Base-by-base conservation (phyloP, 2,329 filamentous ascomycete genomes). In the Apiospora arundinis region DNA sequence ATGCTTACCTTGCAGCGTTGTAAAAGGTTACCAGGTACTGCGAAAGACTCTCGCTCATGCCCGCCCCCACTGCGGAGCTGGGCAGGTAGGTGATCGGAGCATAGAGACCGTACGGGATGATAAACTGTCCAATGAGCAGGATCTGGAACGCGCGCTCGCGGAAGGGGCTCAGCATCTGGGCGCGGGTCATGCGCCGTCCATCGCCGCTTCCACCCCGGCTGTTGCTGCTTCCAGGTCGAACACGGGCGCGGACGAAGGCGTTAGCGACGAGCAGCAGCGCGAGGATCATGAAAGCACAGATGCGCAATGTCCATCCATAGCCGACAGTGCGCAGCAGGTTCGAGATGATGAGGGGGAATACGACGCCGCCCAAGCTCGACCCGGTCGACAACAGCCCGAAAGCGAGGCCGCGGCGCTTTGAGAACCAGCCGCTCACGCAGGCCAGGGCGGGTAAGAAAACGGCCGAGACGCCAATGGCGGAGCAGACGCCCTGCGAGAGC, bases 301-400 rank as follows among this genome's bases (percentile, higher is more conserved):
- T 63, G 40, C 75, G 72, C 63, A 76, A 70, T 42, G 75, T 67
- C 75, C 74, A 76, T 4, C 81, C 81, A 74, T 85, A 86, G 0
- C 84, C 84, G 49, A 85, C 78, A 40, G 83, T 82, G 46, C 88
- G 85, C 72, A 92, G 82, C 65, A 82, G 76, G 72, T 89, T 83
- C 72, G 89, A 81, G 70, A 83, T 86, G 72, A 93, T 85, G 73
- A 93, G 90, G 67, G 92, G 81, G 71, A 93, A 89, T 18, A 89
- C 82, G 65, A 85, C 82, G 32, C 89, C 89, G 2, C 88, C 89
- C 7, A 90, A 74, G 5, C 85, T 87, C 0, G 86, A 87, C 7
- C 89, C 89, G 2, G 86, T 83, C 2, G 86, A 85, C 74, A 85
- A 83, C 74, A 90, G 81, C 11, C 88, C 89, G 16, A 88, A 84